phyloP scores from a whole-genome alignment of 805 yeast genomes.

The Cyberlindnera bimundalis region DNA sequence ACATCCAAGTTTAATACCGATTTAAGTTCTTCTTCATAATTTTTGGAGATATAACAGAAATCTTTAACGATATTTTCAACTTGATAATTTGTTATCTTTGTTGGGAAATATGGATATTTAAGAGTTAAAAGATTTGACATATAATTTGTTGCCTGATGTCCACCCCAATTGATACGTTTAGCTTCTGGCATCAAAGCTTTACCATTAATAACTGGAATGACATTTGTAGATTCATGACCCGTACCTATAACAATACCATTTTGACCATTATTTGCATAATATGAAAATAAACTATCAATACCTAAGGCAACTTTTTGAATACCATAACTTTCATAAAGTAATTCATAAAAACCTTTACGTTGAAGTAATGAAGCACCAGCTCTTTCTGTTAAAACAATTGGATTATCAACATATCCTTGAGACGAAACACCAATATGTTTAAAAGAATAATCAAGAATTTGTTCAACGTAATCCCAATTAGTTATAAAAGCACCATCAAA shows the following conservation, averaged over 20 bases:
- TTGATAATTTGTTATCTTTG: slow-evolving; percentile 61
- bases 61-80: slow-evolving; percentile 66
- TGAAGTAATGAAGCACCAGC: slow-evolving; percentile 69
- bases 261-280: slow-evolving; percentile 53
- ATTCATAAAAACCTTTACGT: slow-evolving; percentile 71
- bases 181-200: slow-evolving; percentile 61
- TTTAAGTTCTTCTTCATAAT: slow-evolving; percentile 63
- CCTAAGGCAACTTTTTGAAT: slow-evolving; percentile 78
- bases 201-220: slow-evolving; percentile 79
- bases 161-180: slow-evolving; percentile 91
- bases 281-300: slow-evolving; percentile 78
- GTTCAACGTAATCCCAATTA: slow-evolving; percentile 91
- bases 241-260: slow-evolving; percentile 78
- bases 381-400: slow-evolving; percentile 76
- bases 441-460: slow-evolving; percentile 78
- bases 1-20: slow-evolving; percentile 55
- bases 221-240: slow-evolving; percentile 78
- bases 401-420: slow-evolving; percentile 59
- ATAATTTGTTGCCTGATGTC: slow-evolving; percentile 64
- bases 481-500: slow-evolving; percentile 84
- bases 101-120: slow-evolving; percentile 91
- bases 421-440: slow-evolving; percentile 68
- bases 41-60: slow-evolving; percentile 70
- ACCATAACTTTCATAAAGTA: slow-evolving; percentile 79
- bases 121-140: slow-evolving; percentile 61